These are phyloP conservation scores for Conticribra weissflogii DNA, from an alignment of 108 stramenopile species.

Conservation along the genomic window DNA sequence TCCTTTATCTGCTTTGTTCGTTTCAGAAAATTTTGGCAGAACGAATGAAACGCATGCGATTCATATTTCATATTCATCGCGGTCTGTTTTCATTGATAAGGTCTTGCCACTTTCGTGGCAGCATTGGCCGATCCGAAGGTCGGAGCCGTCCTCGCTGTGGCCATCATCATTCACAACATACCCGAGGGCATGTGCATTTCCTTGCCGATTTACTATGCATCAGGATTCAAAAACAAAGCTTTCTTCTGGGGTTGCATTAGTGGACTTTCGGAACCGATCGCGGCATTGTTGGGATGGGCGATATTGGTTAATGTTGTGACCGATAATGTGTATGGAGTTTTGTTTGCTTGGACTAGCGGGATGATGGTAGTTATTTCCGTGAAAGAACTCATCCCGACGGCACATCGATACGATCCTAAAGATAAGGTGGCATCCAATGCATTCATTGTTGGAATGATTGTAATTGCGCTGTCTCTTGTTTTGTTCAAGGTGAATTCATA, in stretches of 20 bases:
- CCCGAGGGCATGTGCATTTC: conserved; percentile 93
- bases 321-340: conserved; percentile 61
- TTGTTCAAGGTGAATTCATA: too few relatives aligned
- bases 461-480: too few relatives aligned
- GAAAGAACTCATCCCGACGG: too few relatives aligned
- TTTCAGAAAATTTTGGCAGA: too few relatives aligned
- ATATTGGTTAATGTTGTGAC: conserved; percentile 61
- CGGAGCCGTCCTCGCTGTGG: conserved; percentile 69
- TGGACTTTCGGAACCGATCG: conserved; percentile 80
- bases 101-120: conserved; percentile 87
- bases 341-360: conserved; percentile 89
- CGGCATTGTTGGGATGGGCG: conserved; percentile 79
- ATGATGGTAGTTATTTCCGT: too few relatives aligned
- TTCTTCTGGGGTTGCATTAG: conserved; percentile 79
- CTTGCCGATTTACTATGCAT: conserved; percentile 91
- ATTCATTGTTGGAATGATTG: too few relatives aligned
- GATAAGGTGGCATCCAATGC: too few relatives aligned
- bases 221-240: conserved; percentile 79
- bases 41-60: too few relatives aligned
- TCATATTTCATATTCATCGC: too few relatives aligned
- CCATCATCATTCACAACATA: conserved; percentile 85
- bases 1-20: too few relatives aligned
- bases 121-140: conserved; percentile 70
- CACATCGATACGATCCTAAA: too few relatives aligned
- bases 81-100: too few relatives aligned